phyloP scores from a whole-genome alignment of 352 stramenopile genomes.

The Pythium pyrilobum region DNA sequence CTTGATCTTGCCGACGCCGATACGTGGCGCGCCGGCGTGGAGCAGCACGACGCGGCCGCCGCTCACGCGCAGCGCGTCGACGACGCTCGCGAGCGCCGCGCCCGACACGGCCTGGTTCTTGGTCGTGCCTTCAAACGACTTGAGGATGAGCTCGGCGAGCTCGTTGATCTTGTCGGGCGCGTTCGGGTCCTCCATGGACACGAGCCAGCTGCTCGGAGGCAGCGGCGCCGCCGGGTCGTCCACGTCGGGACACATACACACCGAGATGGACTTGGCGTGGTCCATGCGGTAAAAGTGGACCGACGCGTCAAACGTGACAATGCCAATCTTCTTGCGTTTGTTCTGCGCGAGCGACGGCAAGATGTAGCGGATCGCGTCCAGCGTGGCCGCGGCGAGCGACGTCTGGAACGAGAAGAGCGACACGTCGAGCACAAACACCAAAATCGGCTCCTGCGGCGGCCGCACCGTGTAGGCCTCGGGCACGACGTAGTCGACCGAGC shows the following conservation, averaged over 20 bases:
- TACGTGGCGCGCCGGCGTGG: slow-evolving; percentile 62
- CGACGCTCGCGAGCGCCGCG: slow-evolving; percentile 70
- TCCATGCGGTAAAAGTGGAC: slow-evolving; percentile 88
- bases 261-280: slow-evolving; percentile 54
- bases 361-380: slow-evolving; percentile 78
- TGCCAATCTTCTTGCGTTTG: slow-evolving; percentile 85
- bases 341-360: slow-evolving; percentile 70
- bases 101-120: slow-evolving; percentile 79
- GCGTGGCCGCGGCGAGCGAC: slow-evolving; percentile 43
- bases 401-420: slow-evolving; percentile 83
- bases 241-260: slow-evolving; percentile 74
- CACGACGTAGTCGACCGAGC: slow-evolving; percentile 86
- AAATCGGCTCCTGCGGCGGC: slow-evolving; percentile 77
- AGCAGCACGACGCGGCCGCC: slow-evolving; percentile 73
- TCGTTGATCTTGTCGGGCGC: slow-evolving; percentile 65
- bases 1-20: slow-evolving; percentile 74
- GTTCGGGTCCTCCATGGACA: slow-evolving; percentile 76
- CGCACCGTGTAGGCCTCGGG: slow-evolving; percentile 78
- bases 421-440: slow-evolving; percentile 86
- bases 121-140: slow-evolving; percentile 58
- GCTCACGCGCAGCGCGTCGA: slow-evolving; percentile 54
- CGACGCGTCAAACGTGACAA: slow-evolving; percentile 79
- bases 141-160: slow-evolving; percentile 62
- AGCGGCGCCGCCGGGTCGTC: slow-evolving; percentile 73
- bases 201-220: slow-evolving; percentile 69